Evolutionary conservation across 305 asterid species (phyloP).

Genomic region (Lippia alba): DNA sequence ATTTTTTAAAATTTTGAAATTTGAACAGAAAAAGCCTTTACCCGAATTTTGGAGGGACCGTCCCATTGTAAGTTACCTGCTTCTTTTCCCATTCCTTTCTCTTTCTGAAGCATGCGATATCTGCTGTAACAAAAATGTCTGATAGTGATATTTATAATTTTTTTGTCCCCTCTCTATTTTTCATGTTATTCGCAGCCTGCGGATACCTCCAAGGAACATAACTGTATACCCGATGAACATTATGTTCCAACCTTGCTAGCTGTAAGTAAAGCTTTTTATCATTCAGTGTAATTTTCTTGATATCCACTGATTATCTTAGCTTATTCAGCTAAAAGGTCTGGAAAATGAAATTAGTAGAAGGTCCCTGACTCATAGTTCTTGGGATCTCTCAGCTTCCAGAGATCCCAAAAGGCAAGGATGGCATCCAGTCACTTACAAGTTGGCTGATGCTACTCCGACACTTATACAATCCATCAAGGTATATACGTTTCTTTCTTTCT

Average conservation of each 20-base stretch:
- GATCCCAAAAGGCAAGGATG: conserved; percentile 82
- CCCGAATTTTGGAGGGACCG: conserved; percentile 97
- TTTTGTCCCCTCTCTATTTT: not conserved
- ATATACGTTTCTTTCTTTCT: conserved; percentile 17
- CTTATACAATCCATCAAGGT: conserved; percentile 93
- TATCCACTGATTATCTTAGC: conserved; percentile 24
- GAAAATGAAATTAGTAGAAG: conserved; percentile 81
- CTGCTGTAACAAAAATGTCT: conserved; percentile 17
- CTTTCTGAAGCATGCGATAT: conserved; percentile 7
- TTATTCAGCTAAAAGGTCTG: conserved; percentile 72
- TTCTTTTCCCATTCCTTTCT: conserved; percentile 29
- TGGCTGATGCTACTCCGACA: conserved; percentile 75
- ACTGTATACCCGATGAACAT: conserved; percentile 98
- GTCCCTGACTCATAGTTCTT: conserved; percentile 85
- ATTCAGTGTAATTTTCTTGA: conserved; percentile 17
- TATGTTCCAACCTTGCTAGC: conserved; percentile 92
- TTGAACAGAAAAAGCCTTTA: conserved; percentile 77
- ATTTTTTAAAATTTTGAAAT: not conserved
- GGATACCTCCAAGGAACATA: conserved; percentile 79
- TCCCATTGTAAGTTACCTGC: conserved; percentile 67
- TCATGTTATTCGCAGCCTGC: conserved; percentile 66
- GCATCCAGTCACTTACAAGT: conserved; percentile 96
- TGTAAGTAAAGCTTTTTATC: conserved; percentile 52
- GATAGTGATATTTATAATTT: not conserved
- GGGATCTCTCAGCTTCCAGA: conserved; percentile 80